Evolutionary conservation across 768 basidiomycete species (phyloP).

Genomic region (Aureoboletus auriporus): DNA sequence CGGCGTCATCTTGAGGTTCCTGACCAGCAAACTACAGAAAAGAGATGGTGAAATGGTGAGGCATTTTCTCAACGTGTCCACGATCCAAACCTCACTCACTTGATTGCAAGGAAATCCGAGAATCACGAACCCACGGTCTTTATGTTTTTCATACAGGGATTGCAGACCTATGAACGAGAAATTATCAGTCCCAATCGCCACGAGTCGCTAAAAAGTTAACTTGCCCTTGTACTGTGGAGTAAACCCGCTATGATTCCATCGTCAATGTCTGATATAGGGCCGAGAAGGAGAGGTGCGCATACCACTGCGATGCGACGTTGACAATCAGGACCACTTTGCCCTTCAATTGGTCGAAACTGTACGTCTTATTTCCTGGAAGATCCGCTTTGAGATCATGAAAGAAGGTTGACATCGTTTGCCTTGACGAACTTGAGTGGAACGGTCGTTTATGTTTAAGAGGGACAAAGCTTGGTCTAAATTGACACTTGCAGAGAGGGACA

Average conservation of each 20-base stretch:
- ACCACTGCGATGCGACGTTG: slow-evolving; percentile 75
- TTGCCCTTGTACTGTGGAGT: slow-evolving; percentile 74
- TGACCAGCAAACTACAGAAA: slow-evolving; percentile 71
- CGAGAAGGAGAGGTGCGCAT: not conserved
- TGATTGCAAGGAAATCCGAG: slow-evolving; percentile 94
- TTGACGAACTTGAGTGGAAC: slow-evolving; percentile 10
- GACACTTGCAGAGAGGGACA: not conserved
- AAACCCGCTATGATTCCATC: slow-evolving; percentile 56
- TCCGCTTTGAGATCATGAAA: slow-evolving; percentile 73
- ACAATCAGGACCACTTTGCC: slow-evolving; percentile 78
- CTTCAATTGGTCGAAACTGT: slow-evolving; percentile 64
- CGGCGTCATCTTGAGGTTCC: slow-evolving; percentile 79
- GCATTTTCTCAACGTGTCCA: not conserved
- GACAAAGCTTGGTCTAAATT: not conserved
- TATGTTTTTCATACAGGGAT: slow-evolving; percentile 75
- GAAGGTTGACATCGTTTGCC: slow-evolving; percentile 22
- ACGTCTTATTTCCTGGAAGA: slow-evolving; percentile 49
- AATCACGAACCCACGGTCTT: slow-evolving; percentile 68
- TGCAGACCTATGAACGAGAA: slow-evolving; percentile 60
- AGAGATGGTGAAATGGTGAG: not conserved
- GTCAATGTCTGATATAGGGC: not conserved
- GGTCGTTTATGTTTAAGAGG: slow-evolving; percentile 1
- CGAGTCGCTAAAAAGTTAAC: not conserved
- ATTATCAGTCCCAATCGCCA: not conserved
- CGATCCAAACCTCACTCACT: slow-evolving; percentile 32